These are phyloP conservation scores for Phytophthora parvispora DNA, from an alignment of 352 stramenopile genomes.

Conservation along the genomic window DNA sequence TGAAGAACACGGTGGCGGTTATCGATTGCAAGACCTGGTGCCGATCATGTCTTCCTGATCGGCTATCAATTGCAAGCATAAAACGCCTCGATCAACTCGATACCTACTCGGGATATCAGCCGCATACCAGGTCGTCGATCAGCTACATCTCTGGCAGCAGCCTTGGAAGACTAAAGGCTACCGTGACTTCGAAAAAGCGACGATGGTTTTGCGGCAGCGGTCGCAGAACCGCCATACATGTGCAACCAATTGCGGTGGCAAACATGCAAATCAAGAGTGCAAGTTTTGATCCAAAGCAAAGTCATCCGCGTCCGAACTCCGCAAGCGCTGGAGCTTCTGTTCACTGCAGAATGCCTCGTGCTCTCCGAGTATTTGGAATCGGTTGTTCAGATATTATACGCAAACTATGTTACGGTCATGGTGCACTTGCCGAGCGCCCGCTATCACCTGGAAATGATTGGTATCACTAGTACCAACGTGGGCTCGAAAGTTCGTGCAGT, in stretches of 20 bases:
- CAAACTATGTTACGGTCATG: conserved; percentile 13
- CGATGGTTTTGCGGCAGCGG: background rate
- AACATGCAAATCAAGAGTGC: no score
- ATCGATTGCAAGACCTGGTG: conserved; percentile 19
- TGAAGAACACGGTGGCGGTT: conserved; percentile 18
- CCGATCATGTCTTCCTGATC: conserved; percentile 9
- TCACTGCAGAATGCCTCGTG: conserved; percentile 35
- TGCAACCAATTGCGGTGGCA: no score
- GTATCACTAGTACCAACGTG: conserved; percentile 2
- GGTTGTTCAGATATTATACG: conserved; percentile 36
- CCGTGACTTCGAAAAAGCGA: background rate
- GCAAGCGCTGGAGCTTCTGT: conserved; percentile 17
- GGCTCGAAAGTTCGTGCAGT: background rate
- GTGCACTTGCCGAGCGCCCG: conserved; percentile 19
- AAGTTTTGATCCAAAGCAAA: background rate
- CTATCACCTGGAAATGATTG: conserved; percentile 36
- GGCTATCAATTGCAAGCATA: background rate
- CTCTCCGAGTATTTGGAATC: conserved; percentile 39
- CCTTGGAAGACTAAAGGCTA: background rate
- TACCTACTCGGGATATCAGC: background rate
- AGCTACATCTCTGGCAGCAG: background rate
- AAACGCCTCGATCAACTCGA: background rate
- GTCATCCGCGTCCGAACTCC: background rate
- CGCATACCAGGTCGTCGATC: background rate
- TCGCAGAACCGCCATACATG: no score